Percentiles rank a stretch among this genome's conserved stretches.
Conservation (phyloP, 176 grass and related monocot species). For the Aegilops longissima region DNA sequence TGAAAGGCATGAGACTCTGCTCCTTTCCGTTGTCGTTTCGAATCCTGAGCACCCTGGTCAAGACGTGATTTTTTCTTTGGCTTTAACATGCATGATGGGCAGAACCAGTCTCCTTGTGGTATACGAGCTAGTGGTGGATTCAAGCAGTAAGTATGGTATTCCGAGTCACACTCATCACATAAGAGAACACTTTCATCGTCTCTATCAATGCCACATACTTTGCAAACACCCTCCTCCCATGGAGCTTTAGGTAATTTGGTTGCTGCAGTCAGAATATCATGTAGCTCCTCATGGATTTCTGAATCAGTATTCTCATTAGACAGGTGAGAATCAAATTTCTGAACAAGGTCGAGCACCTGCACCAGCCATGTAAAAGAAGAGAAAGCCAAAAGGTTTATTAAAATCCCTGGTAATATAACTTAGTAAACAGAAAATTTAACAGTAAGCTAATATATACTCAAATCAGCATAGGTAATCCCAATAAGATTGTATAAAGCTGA, state of each 20-base stretch:
- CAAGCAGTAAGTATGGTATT: constrained; percentile 98
- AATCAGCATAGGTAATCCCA: constrained; percentile 2
- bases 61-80: constrained; percentile 17
- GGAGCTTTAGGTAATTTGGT: constrained; percentile 81
- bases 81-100: constrained; percentile 36
- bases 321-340: constrained; percentile 58
- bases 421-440: constrained; percentile 15
- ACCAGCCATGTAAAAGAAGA: constrained; percentile 28
- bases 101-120: constrained; percentile 95
- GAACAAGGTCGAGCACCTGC: constrained; percentile 72
- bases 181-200: constrained; percentile 92
- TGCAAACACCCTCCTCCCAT: constrained; percentile 98
- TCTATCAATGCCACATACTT: constrained; percentile 93
- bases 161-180: constrained; percentile 90
- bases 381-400: constrained; percentile 22
- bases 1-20: not conserved
- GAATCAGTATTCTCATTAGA: constrained; percentile 37
- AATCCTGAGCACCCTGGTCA: constrained; percentile 18
- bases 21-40: not conserved
- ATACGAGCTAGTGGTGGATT: constrained; percentile 86
- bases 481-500: not conserved
- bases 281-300: constrained; percentile 51
- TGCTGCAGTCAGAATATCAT: constrained; percentile 56
- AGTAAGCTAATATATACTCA: constrained; percentile 15
- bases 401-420: constrained; percentile 2